Base-by-base conservation (phyloP, 495 filamentous ascomycete species). In the Penicillium odoratum region DNA sequence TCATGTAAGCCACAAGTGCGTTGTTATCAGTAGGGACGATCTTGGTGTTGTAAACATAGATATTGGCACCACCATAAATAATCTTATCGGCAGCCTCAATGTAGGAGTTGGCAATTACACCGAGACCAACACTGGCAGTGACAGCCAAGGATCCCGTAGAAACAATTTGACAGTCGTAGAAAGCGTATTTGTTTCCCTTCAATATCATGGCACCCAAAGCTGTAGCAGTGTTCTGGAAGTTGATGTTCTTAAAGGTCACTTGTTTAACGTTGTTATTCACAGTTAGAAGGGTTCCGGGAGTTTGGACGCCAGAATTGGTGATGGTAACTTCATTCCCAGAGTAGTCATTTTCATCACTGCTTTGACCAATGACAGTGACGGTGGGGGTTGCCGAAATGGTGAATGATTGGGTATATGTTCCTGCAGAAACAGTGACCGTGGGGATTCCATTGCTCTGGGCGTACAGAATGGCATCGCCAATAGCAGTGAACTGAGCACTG, bases 171-270 rank as follows among this genome's bases (percentile, higher is more conserved):
- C 57, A 59, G 11, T 59, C 57, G 34, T 59, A 59, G 36, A 59
- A 59, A 11, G 57, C 57, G 28, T 55, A 59, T 16, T 59, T 54
- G 51, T 59, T 59, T 51, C 57, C 57, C 21, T 59, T 59, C 33
- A 59, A 18, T 5, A 59, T 26, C 51, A 59, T 54, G 2, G 51
- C 57, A 3, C 48, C 48, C 25, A 38, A 51, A 11, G 45, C 45
- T 3, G 57, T 30, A 3, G 0, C 57, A 11, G 57, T 59, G 10
- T 59, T 59, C 29, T 45, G 1, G n/a, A 59, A 55, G 25, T 59
- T 59, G 31, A 59, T 9, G 10, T 55, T 59, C 34, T 55, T 54
- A 46, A 59, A 59, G 38, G 11, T 50, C 33, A 58, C 49, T 53
- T 58, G 56, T 28, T 52, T 6, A 3, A 58, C 49, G 28, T 58